Evolutionary conservation across 2,329 filamentous ascomycete species (phyloP), one percentile per base, ranked within the genome.

Genomic region (Dothideomycetidae sp.): DNA sequence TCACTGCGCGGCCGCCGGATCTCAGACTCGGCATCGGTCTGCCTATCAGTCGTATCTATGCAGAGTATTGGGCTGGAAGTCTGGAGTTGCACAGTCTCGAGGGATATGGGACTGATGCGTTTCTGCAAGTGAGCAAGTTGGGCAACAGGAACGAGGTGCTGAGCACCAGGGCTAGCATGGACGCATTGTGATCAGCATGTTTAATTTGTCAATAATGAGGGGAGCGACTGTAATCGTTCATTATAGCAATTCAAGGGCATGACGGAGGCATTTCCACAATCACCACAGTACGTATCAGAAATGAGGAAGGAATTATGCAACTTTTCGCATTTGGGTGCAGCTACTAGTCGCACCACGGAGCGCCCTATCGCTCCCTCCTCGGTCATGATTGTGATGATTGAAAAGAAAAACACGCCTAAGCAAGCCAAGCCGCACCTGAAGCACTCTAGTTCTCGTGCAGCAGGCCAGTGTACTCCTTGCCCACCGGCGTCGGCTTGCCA

Each of bases 131-230:
- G 42, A 93, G 84, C 4, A 92, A 93, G 56, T 67, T 98, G 40
- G 90, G 90, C 13, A 98, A 98, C 57, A 94, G 93, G 67, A 94
- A 96, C 53, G 90, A 98, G 64, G 84, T 93, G 58, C 67, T 98
- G 44, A 84, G 70, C 12, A 68, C 64, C 10, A 54, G 66, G 41
- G 65, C 65, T 3, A 62, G 56, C n/a, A 67, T 68, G 62, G 66
- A 69, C 46, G 62, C 63, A 5, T 57, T 66, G 12, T 66, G 54
- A 50, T 41, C 15, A 17, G 15, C n/a, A n/a, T n/a, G n/a, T n/a
- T n/a, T n/a, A n/a, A n/a, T n/a, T n/a, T n/a, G n/a, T n/a, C n/a
- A n/a, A n/a, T 10, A 14, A 14, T n/a, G n/a, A n/a, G n/a, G n/a
- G n/a, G n/a, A n/a, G n/a, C n/a, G n/a, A n/a, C n/a, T n/a, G n/a